These are phyloP conservation scores for Leishmania arabica DNA, from an alignment of 208 protist species.

Conservation along the genomic window DNA sequence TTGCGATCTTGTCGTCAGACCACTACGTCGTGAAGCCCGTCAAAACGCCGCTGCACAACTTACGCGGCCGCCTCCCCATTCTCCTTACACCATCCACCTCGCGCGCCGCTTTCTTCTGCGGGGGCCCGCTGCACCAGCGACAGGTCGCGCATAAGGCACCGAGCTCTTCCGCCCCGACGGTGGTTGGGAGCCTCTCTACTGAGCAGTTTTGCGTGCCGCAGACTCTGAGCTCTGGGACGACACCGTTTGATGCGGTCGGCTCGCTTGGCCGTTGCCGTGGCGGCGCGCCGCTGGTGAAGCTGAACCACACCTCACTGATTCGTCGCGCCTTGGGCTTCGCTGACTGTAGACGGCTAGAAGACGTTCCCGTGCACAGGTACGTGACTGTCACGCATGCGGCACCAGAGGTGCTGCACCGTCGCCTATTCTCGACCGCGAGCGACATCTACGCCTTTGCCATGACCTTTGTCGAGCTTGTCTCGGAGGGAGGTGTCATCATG, in stretches of 20 bases:
- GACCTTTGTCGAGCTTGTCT: slow-evolving; percentile 81
- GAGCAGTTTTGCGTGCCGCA: neutral
- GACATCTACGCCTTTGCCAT: slow-evolving; percentile 87
- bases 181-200: neutral
- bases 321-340: slow-evolving; percentile 18
- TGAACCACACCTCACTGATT: slow-evolving; percentile 27
- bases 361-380: slow-evolving; percentile 47
- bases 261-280: slow-evolving; percentile 24
- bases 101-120: slow-evolving; percentile 2
- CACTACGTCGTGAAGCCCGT: slow-evolving; percentile 21
- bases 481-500: slow-evolving; percentile 49
- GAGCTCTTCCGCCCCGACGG: neutral
- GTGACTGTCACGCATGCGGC: slow-evolving; percentile 65
- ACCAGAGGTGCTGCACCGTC: slow-evolving; percentile 52
- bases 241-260: slow-evolving; percentile 13
- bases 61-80: slow-evolving; percentile 22
- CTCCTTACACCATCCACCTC: slow-evolving; percentile 13
- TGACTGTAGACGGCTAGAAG: slow-evolving; percentile 21
- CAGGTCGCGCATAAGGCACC: neutral
- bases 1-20: slow-evolving; percentile 26
- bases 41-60: slow-evolving; percentile 6
- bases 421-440: slow-evolving; percentile 58
- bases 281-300: slow-evolving; percentile 27
- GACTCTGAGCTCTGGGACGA: slow-evolving; percentile 17
- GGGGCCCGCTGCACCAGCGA: slow-evolving; percentile 10